Percentiles rank a stretch among this genome's conserved stretches.
These are phyloP conservation scores for Fusarium zealandicum DNA, from an alignment of 2,329 filamentous ascomycete genomes.

Conservation along the genomic window DNA sequence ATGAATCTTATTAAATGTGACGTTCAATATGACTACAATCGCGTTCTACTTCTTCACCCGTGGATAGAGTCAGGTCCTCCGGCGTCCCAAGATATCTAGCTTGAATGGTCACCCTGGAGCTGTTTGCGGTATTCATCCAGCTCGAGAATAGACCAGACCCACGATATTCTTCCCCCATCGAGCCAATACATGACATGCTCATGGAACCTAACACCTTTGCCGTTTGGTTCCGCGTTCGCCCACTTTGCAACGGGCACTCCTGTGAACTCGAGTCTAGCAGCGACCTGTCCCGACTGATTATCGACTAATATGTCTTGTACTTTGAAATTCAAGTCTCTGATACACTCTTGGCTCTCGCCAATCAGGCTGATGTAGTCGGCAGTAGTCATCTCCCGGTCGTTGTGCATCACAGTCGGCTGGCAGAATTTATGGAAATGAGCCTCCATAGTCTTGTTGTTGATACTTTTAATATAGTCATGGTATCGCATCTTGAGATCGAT, in stretches of 20 bases:
- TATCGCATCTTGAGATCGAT: conserved; percentile 5
- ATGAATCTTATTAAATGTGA: too few relatives aligned
- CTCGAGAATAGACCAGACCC: conserved; percentile 30
- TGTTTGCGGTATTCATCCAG: conserved; percentile 14
- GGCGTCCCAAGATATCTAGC: neutral
- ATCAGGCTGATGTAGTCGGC: conserved; percentile 21
- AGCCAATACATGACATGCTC: conserved; percentile 35
- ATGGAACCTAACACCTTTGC: conserved; percentile 17
- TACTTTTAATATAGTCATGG: conserved; percentile 14
- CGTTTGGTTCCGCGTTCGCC: conserved; percentile 4
- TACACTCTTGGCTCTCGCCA: conserved; percentile 9
- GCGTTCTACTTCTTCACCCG: too few relatives aligned
- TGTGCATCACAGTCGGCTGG: conserved; percentile 1
- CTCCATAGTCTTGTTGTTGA: conserved; percentile 21
- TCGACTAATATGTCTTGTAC: conserved; percentile 14
- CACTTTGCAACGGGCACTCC: conserved; percentile 2
- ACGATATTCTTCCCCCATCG: conserved; percentile 2
- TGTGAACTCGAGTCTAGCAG: conserved; percentile 22
- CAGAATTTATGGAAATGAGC: conserved; percentile 1
- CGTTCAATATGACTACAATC: too few relatives aligned
- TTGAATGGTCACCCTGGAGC: neutral
- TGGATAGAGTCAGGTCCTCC: too few relatives aligned
- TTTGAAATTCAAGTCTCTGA: conserved; percentile 6
- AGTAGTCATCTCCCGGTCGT: neutral
- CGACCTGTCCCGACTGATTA: neutral